These are phyloP conservation scores for Gynostemma pentaphyllum DNA, from an alignment of 306 rosid species.

Conservation along the genomic window DNA sequence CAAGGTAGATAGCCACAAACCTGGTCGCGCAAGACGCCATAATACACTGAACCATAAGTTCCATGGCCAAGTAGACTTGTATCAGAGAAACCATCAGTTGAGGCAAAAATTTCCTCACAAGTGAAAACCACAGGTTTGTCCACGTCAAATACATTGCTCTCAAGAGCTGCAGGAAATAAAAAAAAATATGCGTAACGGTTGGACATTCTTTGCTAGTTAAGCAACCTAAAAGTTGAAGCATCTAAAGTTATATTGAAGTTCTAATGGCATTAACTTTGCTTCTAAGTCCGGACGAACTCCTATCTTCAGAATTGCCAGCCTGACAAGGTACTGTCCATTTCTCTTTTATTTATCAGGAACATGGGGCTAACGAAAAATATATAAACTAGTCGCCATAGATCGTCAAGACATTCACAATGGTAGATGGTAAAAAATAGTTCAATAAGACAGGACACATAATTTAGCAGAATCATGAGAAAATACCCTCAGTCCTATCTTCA, in stretches of 20 bases:
- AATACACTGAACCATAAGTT: conserved; percentile 89
- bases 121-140: conserved; percentile 77
- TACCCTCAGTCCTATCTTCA: too few relatives aligned
- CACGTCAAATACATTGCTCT: conserved; percentile 52
- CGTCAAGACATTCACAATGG: too few relatives aligned
- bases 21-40: conserved; percentile 72
- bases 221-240: neutral
- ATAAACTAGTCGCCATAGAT: too few relatives aligned
- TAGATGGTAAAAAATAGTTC: too few relatives aligned
- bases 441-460: too few relatives aligned
- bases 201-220: neutral
- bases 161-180: conserved; percentile 45
- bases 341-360: neutral
- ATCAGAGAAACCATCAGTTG: conserved; percentile 82
- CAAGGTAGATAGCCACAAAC: conserved; percentile 27
- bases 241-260: neutral
- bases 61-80: conserved; percentile 89
- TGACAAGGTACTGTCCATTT: neutral
- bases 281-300: neutral
- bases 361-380: too few relatives aligned
- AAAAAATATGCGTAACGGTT: neutral
- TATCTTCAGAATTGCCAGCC: neutral
- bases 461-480: too few relatives aligned
- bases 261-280: neutral
- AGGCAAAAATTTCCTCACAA: conserved; percentile 59